A percentile compares a stretch with the other conserved stretches of the same genome.
These are phyloP conservation scores for Paramecium octaurelia DNA, from an alignment of 73 alveolate genomes.

Conservation along the genomic window DNA sequence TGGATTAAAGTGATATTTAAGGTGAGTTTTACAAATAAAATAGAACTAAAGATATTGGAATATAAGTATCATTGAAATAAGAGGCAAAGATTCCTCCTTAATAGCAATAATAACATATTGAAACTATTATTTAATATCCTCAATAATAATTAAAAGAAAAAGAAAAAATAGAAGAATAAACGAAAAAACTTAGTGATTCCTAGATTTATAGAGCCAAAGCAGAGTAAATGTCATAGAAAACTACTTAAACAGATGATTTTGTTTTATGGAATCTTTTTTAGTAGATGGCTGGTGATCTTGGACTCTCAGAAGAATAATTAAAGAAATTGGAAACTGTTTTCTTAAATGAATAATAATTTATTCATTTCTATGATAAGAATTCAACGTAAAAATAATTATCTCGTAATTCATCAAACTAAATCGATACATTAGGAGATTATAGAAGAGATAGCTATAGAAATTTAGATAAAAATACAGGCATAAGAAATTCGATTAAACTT, in stretches of 20 bases:
- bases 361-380: slow-evolving; percentile 3
- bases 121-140: not conserved
- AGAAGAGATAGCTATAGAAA: not conserved
- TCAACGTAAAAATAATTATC: not conserved
- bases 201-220: not conserved
- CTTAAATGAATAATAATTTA: slow-evolving; percentile 37
- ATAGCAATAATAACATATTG: not conserved
- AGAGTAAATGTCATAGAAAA: not conserved
- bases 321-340: not conserved
- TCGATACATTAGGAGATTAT: not conserved
- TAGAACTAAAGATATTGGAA: slow-evolving; percentile 11
- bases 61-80: not conserved
- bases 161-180: not conserved
- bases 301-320: slow-evolving; percentile 18
- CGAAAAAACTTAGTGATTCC: not conserved
- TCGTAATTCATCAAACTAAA: not conserved
- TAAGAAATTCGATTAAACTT: not conserved
- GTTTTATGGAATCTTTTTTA: slow-evolving; percentile 12
- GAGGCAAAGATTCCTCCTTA: not conserved
- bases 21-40: not conserved
- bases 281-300: slow-evolving; percentile 29
- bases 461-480: not conserved
- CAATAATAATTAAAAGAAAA: not conserved
- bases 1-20: not conserved
- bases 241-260: slow-evolving; percentile 43